phyloP scores from a whole-genome alignment of 192 early-diverging fungal genomes.

The Gonapodya prolifera region DNA sequence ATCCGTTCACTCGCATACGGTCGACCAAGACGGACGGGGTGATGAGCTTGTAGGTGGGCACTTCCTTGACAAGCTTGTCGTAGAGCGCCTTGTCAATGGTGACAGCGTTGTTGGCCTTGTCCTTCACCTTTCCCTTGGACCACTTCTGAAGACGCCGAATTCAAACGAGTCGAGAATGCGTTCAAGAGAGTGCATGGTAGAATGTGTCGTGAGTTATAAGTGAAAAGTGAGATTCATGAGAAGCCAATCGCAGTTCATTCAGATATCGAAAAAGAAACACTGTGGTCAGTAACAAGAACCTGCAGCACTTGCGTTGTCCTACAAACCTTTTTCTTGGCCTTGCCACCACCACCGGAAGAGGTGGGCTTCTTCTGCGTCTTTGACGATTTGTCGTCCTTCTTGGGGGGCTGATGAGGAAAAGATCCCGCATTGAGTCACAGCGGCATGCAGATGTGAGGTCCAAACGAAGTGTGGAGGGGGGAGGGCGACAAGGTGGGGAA shows the following conservation, averaged over 20 bases:
- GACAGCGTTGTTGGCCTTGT: slow-evolving; percentile 99
- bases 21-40: slow-evolving; percentile 96
- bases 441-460: too few species aligned
- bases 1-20: slow-evolving; percentile 95
- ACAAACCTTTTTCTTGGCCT: background rate
- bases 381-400: background rate
- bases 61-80: slow-evolving; percentile 99
- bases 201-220: background rate
- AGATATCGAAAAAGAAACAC: background rate
- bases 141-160: slow-evolving; percentile 87
- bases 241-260: background rate
- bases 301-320: background rate
- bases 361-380: background rate
- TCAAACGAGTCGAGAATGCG: background rate
- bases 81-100: slow-evolving; percentile 93
- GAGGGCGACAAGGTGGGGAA: too few species aligned
- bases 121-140: slow-evolving; percentile 99
- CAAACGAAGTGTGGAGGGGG: too few species aligned
- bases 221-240: background rate
- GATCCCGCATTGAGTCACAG: too few species aligned
- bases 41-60: slow-evolving; percentile 98
- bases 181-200: background rate
- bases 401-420: background rate
- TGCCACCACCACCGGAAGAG: background rate
- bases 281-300: background rate